Evolutionary conservation across 1,284 basidiomycete genomes (phyloP), one percentile per base, ranked within the genome.

Genomic region (Coniferiporia weirii): DNA sequence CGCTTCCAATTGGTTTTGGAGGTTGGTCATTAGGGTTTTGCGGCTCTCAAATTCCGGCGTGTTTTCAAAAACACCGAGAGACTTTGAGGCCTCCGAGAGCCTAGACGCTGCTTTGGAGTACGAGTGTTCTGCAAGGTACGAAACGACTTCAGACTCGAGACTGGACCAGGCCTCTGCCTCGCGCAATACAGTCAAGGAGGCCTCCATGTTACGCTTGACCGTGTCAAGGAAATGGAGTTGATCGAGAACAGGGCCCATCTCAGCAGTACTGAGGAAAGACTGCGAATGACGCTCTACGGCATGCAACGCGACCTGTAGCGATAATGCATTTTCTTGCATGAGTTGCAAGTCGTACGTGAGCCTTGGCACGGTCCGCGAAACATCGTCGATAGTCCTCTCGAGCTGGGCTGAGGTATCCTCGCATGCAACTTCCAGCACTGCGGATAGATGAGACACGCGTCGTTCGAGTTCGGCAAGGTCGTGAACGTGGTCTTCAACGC

Each of bases 141-240:
- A 79, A 0, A 89, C 89, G 48, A 97, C 89, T 72, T 98, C 95
- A 51, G 89, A 80, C 71, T 98, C 95, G 44, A 98, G 80, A 0
- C 91, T 91, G 54, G 89, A 91, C 95, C 95, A 98, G 63, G 88
- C 91, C 75, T 97, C 91, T 20, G 95, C 94, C 69, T 97, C 94
- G 36, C 86, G 82, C 19, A 97, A 73, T 13, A 96, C 91, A 62
- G 91, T 91, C 34, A 93, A 80, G 1, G 92, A 83, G 1, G 85
- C 84, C 66, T 93, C 89, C 91, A 98, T 95, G 46, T 89, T 81
- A 15, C 77, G 77, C 70, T 94, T 95, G 40, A 93, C 81, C 8
- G 82, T 84, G 71, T 97, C 93, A 22, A 98, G 79, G 49, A 86
- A 79, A 58, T 86, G 82, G 8, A 98, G 74, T 47, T 82, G 80